A percentile compares a stretch with the other conserved stretches of the same genome.
Evolutionary conservation across 257 asterid genomes (phyloP).

Genomic region (Echium plantagineum): DNA sequence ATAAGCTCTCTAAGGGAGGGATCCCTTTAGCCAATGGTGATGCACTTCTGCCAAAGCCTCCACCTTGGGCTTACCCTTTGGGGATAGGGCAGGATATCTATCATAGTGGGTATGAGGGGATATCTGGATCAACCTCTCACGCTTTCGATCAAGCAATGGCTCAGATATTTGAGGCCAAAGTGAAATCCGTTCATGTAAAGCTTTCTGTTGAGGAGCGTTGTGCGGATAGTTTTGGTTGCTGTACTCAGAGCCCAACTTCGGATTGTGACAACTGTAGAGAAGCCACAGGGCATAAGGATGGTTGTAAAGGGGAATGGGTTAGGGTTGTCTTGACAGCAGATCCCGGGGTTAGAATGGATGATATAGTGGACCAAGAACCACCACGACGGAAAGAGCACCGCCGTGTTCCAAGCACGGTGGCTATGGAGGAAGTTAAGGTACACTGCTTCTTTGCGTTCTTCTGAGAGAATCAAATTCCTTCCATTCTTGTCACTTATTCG

Average conservation of each 20-base stretch:
- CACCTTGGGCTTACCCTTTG: slow-evolving; percentile 98
- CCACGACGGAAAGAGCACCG: slow-evolving; percentile 92
- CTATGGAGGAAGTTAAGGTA: slow-evolving; percentile 98
- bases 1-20: slow-evolving; percentile 94
- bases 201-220: slow-evolving; percentile 54
- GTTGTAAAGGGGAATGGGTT: slow-evolving; percentile 35
- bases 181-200: slow-evolving; percentile 33
- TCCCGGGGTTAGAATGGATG: slow-evolving; percentile 96
- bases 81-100: slow-evolving; percentile 70
- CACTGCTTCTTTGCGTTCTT: slow-evolving; percentile 2
- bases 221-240: slow-evolving; percentile 13
- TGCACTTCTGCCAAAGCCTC: slow-evolving; percentile 89
- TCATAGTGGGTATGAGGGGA: slow-evolving; percentile 73
- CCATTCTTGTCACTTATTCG: neutral
- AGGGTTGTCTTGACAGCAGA: slow-evolving; percentile 52
- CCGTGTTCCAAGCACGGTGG: slow-evolving; percentile 97
- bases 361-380: slow-evolving; percentile 82
- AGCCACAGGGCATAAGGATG: slow-evolving; percentile 32
- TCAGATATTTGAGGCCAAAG: slow-evolving; percentile 82
- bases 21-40: slow-evolving; percentile 98
- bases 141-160: slow-evolving; percentile 99
- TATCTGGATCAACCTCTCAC: slow-evolving; percentile 88
- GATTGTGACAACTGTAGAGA: slow-evolving; percentile 28
- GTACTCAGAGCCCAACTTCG: slow-evolving; percentile 16
- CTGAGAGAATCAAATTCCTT: neutral